These are phyloP conservation scores for Kwoniella dejecticola DNA, from an alignment of 768 basidiomycete species.

Conservation along the genomic window DNA sequence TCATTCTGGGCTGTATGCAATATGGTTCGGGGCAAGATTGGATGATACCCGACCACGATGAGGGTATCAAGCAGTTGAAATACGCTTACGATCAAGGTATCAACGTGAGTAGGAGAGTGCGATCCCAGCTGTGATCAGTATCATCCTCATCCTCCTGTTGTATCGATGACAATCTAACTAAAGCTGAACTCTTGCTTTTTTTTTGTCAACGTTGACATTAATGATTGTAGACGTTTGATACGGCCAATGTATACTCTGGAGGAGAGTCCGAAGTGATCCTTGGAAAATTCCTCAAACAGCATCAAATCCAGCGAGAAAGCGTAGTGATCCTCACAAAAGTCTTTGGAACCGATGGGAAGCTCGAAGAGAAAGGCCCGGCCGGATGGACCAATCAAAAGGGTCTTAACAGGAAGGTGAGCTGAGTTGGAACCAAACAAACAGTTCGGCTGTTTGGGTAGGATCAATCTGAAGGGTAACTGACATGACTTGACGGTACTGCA, in stretches of 20 bases:
- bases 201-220: too few relatives aligned
- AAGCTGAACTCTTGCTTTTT: too few relatives aligned
- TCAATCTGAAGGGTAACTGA: too few relatives aligned
- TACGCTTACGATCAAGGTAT: constrained; percentile 48
- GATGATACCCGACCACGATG: constrained; percentile 56
- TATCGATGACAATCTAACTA: too few relatives aligned
- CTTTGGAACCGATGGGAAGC: constrained; percentile 29
- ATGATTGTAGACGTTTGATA: constrained; percentile 45
- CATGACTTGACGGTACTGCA: too few relatives aligned
- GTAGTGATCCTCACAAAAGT: constrained; percentile 83
- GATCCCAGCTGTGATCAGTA: too few relatives aligned
- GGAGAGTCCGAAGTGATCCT: constrained; percentile 60
- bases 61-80: constrained; percentile 47
- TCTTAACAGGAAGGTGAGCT: constrained; percentile 40
- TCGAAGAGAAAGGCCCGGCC: constrained; percentile 40
- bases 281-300: constrained; percentile 72
- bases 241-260: constrained; percentile 39
- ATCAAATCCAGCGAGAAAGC: constrained; percentile 68
- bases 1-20: constrained; percentile 69
- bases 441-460: too few relatives aligned
- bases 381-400: constrained; percentile 42
- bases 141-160: too few relatives aligned
- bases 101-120: constrained; percentile 46
- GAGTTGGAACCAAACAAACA: too few relatives aligned
- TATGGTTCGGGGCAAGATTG: constrained; percentile 65